Conservation (phyloP, 805 yeast species). For the Lipomyces lipofer region DNA sequence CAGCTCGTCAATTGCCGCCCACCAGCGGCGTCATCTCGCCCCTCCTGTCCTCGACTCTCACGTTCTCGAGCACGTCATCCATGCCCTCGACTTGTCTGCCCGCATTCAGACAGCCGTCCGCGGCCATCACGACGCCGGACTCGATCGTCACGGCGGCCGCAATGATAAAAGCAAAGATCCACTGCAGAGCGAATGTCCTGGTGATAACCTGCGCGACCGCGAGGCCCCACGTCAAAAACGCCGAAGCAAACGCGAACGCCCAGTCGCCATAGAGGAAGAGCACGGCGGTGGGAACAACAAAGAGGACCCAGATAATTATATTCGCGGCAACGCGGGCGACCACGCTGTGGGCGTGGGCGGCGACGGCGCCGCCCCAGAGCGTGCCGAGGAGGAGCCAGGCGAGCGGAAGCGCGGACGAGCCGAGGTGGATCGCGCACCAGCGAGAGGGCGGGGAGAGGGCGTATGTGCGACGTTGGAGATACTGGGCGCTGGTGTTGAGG, state of each 20-base stretch:
- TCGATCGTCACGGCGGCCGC: conserved; percentile 56
- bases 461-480: conserved; percentile 53
- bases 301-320: conserved; percentile 73
- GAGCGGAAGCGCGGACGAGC: conserved; percentile 68
- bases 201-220: conserved; percentile 70
- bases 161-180: conserved; percentile 78
- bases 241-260: conserved; percentile 61
- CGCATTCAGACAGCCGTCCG: conserved; percentile 13
- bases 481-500: conserved; percentile 59
- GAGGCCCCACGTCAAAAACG: conserved; percentile 62
- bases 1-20: no score
- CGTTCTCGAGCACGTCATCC: conserved; percentile 4
- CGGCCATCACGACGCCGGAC: conserved; percentile 47
- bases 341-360: conserved; percentile 60
- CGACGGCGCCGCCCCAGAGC: conserved; percentile 84
- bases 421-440: conserved; percentile 60
- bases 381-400: conserved; percentile 72
- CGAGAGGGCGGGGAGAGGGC: conserved; percentile 51
- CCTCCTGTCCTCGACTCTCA: no score
- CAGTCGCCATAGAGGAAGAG: conserved; percentile 66
- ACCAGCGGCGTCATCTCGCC: no score
- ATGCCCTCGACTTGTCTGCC: neutral
- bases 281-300: conserved; percentile 61
- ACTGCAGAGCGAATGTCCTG: conserved; percentile 73
- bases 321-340: conserved; percentile 70